Conservation (phyloP, 441 rosid species). For the Eugenia klotzschiana region DNA sequence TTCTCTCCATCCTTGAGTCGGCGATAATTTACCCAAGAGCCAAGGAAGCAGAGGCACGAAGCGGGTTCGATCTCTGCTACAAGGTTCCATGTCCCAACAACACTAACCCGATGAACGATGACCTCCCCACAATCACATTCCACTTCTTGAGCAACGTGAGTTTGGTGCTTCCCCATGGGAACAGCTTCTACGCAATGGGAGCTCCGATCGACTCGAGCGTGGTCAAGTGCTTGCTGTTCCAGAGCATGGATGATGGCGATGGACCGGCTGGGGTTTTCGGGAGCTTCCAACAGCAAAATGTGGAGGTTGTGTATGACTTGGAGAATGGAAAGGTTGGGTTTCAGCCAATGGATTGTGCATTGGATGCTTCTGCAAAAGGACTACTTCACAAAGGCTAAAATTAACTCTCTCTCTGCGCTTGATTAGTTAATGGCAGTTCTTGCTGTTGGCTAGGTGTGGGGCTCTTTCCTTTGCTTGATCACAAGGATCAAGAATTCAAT, state of each 20-base stretch:
- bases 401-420: background rate
- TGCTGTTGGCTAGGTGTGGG: background rate
- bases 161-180: slow-evolving; percentile 47
- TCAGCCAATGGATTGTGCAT: slow-evolving; percentile 62
- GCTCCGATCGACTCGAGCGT: slow-evolving; percentile 51
- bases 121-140: slow-evolving; percentile 49
- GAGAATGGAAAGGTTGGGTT: slow-evolving; percentile 63
- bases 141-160: slow-evolving; percentile 60
- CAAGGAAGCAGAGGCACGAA: slow-evolving; percentile 26
- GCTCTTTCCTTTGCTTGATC: background rate
- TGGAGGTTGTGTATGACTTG: slow-evolving; percentile 68
- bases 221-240: slow-evolving; percentile 58
- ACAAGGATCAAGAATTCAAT: background rate
- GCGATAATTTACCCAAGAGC: slow-evolving; percentile 48
- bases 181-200: slow-evolving; percentile 54
- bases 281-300: slow-evolving; percentile 75
- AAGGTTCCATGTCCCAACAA: slow-evolving; percentile 47
- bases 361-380: slow-evolving; percentile 32
- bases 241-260: slow-evolving; percentile 53
- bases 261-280: slow-evolving; percentile 77
- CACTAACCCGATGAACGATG: background rate
- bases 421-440: background rate
- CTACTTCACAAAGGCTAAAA: slow-evolving; percentile 18
- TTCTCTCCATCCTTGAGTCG: slow-evolving; percentile 34
- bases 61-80: slow-evolving; percentile 73